phyloP scores from a whole-genome alignment of 2,329 filamentous ascomycete genomes.

The Aspergillus costaricaensis region DNA sequence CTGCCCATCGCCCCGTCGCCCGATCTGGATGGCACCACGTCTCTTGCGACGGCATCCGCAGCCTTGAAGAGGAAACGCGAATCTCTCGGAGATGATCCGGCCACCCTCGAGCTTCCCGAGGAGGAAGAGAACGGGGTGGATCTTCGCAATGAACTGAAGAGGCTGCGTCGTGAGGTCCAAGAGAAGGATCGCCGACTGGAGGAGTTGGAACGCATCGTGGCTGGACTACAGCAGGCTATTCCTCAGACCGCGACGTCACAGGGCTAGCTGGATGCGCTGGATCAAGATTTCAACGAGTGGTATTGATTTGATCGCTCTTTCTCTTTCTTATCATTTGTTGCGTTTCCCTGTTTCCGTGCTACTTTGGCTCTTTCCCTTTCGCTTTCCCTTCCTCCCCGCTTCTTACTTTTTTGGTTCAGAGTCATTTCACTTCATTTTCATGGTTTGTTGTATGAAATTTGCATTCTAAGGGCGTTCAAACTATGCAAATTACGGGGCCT shows the following conservation, averaged over 20 bases:
- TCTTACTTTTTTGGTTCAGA: slow-evolving; percentile 16
- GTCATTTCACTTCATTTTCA: slow-evolving; percentile 12
- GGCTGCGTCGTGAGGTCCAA: slow-evolving; percentile 65
- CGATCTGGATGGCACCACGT: slow-evolving; percentile 34
- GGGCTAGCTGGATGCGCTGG: slow-evolving; percentile 12
- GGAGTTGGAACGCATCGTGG: slow-evolving; percentile 44
- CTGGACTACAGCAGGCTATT: slow-evolving; percentile 40
- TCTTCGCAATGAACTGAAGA: slow-evolving; percentile 66
- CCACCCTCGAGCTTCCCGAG: slow-evolving; percentile 29
- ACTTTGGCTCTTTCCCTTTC: not conserved
- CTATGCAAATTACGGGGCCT: slow-evolving; percentile 24
- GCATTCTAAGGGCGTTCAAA: slow-evolving; percentile 38
- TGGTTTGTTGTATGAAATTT: slow-evolving; percentile 22
- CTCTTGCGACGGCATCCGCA: slow-evolving; percentile 31
- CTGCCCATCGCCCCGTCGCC: slow-evolving; percentile 33
- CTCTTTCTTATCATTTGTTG: not conserved
- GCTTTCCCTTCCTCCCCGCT: slow-evolving; percentile 5
- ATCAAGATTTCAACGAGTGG: not conserved
- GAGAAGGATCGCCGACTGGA: slow-evolving; percentile 52
- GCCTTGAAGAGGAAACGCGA: slow-evolving; percentile 40
- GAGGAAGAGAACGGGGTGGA: slow-evolving; percentile 45
- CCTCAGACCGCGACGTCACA: slow-evolving; percentile 31
- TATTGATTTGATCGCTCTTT: not conserved
- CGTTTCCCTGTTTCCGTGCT: slow-evolving; percentile 2
- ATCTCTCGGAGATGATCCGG: slow-evolving; percentile 30